A percentile compares a stretch with the other conserved stretches of the same genome.
These are phyloP conservation scores for Apiotrichum gracile DNA, from an alignment of 1,284 basidiomycete genomes.

Conservation along the genomic window DNA sequence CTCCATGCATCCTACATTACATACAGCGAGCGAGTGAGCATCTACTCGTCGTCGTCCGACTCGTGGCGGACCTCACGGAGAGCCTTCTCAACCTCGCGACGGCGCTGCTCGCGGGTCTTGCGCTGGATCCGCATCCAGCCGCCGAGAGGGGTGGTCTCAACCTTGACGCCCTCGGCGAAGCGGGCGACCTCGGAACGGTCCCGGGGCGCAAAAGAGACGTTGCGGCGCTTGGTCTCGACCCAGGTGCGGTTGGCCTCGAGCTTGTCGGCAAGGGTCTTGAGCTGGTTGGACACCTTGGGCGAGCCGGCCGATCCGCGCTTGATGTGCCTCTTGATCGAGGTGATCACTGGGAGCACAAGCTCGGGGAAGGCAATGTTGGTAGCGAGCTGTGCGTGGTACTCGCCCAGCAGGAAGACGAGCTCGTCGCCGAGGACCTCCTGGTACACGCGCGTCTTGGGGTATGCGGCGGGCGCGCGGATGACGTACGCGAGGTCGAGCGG, in stretches of 20 bases:
- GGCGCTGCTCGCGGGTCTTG: conserved; percentile 71
- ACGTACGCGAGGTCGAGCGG: conserved; percentile 83
- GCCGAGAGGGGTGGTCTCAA: conserved; percentile 69
- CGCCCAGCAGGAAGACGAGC: conserved; percentile 66
- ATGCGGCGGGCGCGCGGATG: conserved; percentile 81
- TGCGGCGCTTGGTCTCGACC: conserved; percentile 64
- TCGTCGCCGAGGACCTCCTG: conserved; percentile 80
- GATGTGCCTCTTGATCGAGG: conserved; percentile 61
- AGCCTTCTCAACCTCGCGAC: conserved; percentile 55
- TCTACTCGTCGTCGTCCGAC: conserved; percentile 13
- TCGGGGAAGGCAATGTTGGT: conserved; percentile 88
- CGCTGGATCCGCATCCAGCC: conserved; percentile 72
- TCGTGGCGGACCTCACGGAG: conserved; percentile 26
- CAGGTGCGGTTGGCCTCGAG: conserved; percentile 75
- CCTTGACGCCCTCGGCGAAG: conserved; percentile 62
- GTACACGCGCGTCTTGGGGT: conserved; percentile 83
- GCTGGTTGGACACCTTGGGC: conserved; percentile 49
- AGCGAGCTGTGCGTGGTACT: conserved; percentile 62
- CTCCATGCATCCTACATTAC: neutral
- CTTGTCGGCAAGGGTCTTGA: conserved; percentile 75
- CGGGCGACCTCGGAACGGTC: conserved; percentile 61
- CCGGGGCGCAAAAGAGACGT: conserved; percentile 64
- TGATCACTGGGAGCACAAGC: conserved; percentile 75
- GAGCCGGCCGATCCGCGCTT: conserved; percentile 54
- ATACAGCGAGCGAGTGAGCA: neutral